Evolutionary conservation across 805 yeast species (phyloP).

Genomic region (Yamadazyma olivae): DNA sequence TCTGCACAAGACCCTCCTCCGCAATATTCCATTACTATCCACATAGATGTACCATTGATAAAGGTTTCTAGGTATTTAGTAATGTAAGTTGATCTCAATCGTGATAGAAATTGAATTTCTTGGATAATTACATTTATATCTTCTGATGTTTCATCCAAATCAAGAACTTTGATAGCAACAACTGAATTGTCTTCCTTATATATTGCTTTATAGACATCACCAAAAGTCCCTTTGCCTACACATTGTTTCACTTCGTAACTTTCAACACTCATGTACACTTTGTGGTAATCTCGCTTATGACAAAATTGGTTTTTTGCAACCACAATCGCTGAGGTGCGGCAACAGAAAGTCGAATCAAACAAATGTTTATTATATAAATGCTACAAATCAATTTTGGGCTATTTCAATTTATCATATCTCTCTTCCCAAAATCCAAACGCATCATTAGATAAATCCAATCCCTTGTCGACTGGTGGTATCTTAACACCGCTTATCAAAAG

Average conservation of each 20-base stretch:
- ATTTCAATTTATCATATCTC: slow-evolving; percentile 13
- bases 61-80: slow-evolving; percentile 63
- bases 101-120: slow-evolving; percentile 75
- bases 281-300: not conserved
- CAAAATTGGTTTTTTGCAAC: slow-evolving; percentile 11
- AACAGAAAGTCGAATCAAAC: too few species aligned
- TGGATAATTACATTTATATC: slow-evolving; percentile 68
- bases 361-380: too few species aligned
- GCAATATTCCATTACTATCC: slow-evolving; percentile 93
- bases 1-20: slow-evolving; percentile 93
- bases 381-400: too few species aligned
- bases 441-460: slow-evolving; percentile 37
- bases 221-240: slow-evolving; percentile 83
- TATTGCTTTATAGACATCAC: slow-evolving; percentile 73
- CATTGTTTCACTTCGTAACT: slow-evolving; percentile 43
- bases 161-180: slow-evolving; percentile 86
- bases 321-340: slow-evolving; percentile 3
- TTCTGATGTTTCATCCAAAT: slow-evolving; percentile 75
- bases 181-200: slow-evolving; percentile 34
- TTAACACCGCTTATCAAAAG: slow-evolving; percentile 55
- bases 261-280: slow-evolving; percentile 17
- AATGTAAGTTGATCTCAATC: slow-evolving; percentile 61
- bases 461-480: slow-evolving; percentile 32
- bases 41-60: slow-evolving; percentile 64
- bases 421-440: slow-evolving; percentile 56